These are phyloP conservation scores for Trichoderma gamsii DNA, from an alignment of 495 filamentous ascomycete species.

Conservation along the genomic window DNA sequence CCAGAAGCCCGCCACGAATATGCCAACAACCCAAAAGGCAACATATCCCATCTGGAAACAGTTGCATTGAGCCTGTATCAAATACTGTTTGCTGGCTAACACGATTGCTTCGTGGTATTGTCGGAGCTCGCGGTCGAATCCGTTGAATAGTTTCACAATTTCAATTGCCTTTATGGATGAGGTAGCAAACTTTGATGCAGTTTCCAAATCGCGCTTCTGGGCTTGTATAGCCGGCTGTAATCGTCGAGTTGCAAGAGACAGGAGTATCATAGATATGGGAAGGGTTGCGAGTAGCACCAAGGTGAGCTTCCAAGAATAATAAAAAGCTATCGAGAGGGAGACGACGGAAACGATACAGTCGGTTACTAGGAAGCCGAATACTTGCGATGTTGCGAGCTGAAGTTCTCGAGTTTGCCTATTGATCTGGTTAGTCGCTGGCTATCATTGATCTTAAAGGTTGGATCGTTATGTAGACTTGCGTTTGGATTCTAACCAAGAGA, in stretches of 20 bases:
- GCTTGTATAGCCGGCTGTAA: conserved; percentile 60
- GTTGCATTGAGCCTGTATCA: conserved; percentile 58
- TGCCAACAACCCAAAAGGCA: conserved; percentile 64
- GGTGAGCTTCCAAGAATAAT: conserved; percentile 77
- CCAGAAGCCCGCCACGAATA: conserved; percentile 92
- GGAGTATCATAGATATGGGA: conserved; percentile 58
- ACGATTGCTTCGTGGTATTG: conserved; percentile 56
- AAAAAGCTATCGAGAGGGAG: conserved; percentile 64
- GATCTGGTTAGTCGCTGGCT: background rate
- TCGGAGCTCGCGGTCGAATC: conserved; percentile 59
- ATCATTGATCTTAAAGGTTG: background rate
- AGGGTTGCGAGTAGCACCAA: conserved; percentile 71
- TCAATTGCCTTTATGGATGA: conserved; percentile 70
- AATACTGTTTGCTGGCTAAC: conserved; percentile 57
- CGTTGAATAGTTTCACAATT: conserved; percentile 83
- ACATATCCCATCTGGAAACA: conserved; percentile 66
- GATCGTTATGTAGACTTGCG: conserved; percentile 47
- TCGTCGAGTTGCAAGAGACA: conserved; percentile 51
- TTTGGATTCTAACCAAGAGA: conserved; percentile 64
- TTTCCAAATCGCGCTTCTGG: conserved; percentile 62
- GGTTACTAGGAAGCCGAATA: conserved; percentile 62
- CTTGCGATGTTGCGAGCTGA: conserved; percentile 71
- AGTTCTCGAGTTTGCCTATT: conserved; percentile 74
- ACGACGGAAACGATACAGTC: conserved; percentile 54
- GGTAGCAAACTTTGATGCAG: conserved; percentile 66